Evolutionary conservation across 805 yeast genomes (phyloP).

Genomic region (Metschnikowia aberdeeniae): DNA sequence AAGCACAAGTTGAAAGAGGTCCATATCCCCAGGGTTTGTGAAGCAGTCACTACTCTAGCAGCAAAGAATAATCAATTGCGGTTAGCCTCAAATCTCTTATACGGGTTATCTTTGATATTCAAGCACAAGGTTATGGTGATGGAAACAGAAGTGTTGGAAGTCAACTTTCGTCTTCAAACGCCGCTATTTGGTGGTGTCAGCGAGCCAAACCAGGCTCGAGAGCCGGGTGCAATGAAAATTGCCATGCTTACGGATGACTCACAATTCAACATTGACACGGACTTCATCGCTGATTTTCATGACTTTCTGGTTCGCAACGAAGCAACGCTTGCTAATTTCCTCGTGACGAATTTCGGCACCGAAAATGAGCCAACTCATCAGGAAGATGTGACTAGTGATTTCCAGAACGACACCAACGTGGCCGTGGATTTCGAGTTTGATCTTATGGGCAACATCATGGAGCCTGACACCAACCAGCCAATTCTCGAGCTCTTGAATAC

Average conservation of each 20-base stretch:
- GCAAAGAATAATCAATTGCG: constrained; percentile 25
- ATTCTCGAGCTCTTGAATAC: constrained; percentile 11
- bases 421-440: constrained; percentile 22
- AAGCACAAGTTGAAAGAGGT: constrained; percentile 30
- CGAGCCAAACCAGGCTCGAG: neutral
- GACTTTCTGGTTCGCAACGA: neutral
- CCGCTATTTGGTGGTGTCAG: neutral
- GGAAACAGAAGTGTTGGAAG: constrained; percentile 26
- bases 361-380: neutral
- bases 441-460: constrained; percentile 20
- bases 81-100: constrained; percentile 40
- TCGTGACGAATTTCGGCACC: neutral
- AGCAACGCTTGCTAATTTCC: neutral
- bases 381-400: constrained; percentile 7
- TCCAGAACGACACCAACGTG: constrained; percentile 7
- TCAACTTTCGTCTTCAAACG: constrained; percentile 1
- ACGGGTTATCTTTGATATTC: constrained; percentile 47
- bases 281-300: constrained; percentile 16
- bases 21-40: constrained; percentile 43
- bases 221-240: neutral
- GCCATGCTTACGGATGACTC: constrained; percentile 23
- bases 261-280: constrained; percentile 22
- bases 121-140: constrained; percentile 47
- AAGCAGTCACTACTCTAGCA: constrained; percentile 11
- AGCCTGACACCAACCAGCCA: neutral